Conservation (phyloP, 345 rosid species). For the Eucalyptus regnans region DNA sequence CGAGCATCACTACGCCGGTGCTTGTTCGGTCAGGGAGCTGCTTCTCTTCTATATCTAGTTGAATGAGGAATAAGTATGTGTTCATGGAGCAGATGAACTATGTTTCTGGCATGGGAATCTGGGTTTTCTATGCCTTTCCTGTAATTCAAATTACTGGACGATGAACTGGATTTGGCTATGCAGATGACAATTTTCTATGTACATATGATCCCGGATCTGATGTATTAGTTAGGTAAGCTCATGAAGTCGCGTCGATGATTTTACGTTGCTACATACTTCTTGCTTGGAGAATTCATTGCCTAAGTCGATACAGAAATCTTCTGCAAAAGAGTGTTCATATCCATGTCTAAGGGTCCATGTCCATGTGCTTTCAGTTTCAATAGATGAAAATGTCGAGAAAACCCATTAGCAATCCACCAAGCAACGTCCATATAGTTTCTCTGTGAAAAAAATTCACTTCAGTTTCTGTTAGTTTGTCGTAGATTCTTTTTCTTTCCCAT, state of each 20-base stretch:
- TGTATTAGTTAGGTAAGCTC: background rate
- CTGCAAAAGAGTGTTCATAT: background rate
- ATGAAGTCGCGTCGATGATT: background rate
- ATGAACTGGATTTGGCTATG: background rate
- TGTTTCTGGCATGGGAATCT: background rate
- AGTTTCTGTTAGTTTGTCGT: background rate
- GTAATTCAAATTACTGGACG: background rate
- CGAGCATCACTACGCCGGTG: background rate
- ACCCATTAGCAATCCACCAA: background rate
- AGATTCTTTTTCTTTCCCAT: background rate
- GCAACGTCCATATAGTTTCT: background rate
- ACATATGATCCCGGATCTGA: background rate
- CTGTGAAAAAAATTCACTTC: background rate
- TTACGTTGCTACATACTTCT: background rate
- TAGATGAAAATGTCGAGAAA: background rate
- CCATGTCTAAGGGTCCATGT: background rate
- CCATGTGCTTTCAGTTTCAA: background rate
- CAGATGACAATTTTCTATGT: background rate
- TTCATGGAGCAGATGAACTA: background rate
- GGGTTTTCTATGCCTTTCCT: background rate
- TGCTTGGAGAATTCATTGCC: background rate
- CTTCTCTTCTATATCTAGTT: background rate
- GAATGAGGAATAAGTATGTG: background rate
- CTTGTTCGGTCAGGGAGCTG: conserved; percentile 1
- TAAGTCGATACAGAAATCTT: background rate